Evolutionary conservation across 2,329 filamentous ascomycete genomes (phyloP), one percentile per base, ranked within the genome.

Genomic region (Neonectria coccinea): DNA sequence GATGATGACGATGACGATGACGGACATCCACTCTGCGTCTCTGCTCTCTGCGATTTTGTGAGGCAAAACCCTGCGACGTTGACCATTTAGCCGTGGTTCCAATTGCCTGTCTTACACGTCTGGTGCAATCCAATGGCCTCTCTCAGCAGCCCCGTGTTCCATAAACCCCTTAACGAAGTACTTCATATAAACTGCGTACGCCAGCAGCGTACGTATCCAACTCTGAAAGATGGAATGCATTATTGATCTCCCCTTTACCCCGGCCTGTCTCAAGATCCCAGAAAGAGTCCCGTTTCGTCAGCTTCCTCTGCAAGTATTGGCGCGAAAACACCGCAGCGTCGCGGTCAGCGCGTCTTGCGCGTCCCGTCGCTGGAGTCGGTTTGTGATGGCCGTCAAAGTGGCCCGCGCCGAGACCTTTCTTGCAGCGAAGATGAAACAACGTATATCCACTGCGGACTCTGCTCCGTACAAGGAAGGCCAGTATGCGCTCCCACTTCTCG

Each of bases 371-470:
- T 56, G 33, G 44, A 36, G 12, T 44, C 36, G 44, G 16, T 51
- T 51, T 16, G 29, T 56, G 36, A 18, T 45, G 52, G 52, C 36
- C 52, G 25, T 11, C 20, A 52, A 51, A 56, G 53, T 22, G 27
- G 36, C 59, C 59, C 39, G 48, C 39, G 48, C 42, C 54, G 60
- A 55, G 55, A 57, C 59, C 52, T 42, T 47, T 63, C 41, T 31
- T 36, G 60, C 29, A 54, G 59, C 55, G 42, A 48, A 27, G 48
- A 56, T 63, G 60, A 63, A 63, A 63, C 60, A 50, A 16, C 25
- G 36, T 33, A 27, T 47, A 53, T 62, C 56, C 59, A 52, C 47
- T 45, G 59, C 47, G 36, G 36, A 18, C 22, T 33, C n/a, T 10
- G 10, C 10, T 11, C 5, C 36, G 14, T 39, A n/a, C 36, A 39